Base-by-base conservation (phyloP, 805 yeast species). In the Candida quercuum region DNA sequence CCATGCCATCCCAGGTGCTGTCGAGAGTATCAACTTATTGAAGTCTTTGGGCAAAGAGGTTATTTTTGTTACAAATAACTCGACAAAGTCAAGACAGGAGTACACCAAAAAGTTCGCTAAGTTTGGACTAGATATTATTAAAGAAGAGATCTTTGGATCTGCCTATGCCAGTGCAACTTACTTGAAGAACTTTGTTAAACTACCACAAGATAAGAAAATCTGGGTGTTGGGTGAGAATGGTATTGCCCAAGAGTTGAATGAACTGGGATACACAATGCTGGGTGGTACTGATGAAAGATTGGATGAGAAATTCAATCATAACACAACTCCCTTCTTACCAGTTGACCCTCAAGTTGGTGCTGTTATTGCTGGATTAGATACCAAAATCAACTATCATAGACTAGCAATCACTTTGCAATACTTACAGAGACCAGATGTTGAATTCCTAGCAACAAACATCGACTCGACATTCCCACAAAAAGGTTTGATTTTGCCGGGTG, bases 401-500 rank as follows among this genome's bases (percentile, higher is more conserved):
- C 63, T 88, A 36, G 84, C 95, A 1, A 66, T 78, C 23, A 84
- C 96, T 6, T 69, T 89, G 66, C 89, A 86, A 52, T 89, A 93
- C 51, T 67, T 93, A 35, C 74, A 80, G 40, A 78, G 79, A 35
- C 61, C 66, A 28, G 66, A 70, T 2, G 69, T 86, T 4, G 73
- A 80, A 23, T 93, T 87, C 60, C 69, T 93, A 46, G 98, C 97
- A 17, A 93, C 98, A 5, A 93, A 93, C 59, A 85, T 86, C 30
- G 99, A 93, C 60, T 83, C 96, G 1, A 93, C 99, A 0, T 93
- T 79, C 67, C 99, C 99, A 2, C 76, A 84, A 41, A 81, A 85
- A 60, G 96, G 95, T 1, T 69, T 76, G 49, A 73, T 86, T 34
- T 71, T 93, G 35, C 95, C 96, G 15, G 99, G 99, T 22, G 98